A percentile compares a stretch with the other conserved stretches of the same genome.
These are phyloP conservation scores for Colletotrichum sp. DNA, from an alignment of 2,329 filamentous ascomycete genomes.

Conservation along the genomic window DNA sequence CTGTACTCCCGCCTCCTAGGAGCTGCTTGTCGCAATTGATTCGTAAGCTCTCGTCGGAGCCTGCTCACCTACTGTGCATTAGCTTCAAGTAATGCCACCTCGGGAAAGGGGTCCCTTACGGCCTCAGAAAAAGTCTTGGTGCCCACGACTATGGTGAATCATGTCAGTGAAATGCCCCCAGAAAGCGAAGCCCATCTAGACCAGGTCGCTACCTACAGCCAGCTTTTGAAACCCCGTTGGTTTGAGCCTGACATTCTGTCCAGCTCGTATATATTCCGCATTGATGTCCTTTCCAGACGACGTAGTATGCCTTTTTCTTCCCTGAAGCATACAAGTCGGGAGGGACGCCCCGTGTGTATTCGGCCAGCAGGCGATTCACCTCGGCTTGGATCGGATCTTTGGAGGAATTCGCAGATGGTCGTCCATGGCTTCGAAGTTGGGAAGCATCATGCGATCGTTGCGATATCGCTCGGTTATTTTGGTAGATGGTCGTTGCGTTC, in stretches of 20 bases:
- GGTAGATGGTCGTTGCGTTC: neutral
- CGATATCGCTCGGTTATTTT: neutral
- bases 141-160: neutral
- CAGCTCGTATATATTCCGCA: neutral
- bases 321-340: neutral
- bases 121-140: neutral
- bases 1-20: neutral
- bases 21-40: neutral
- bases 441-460: neutral
- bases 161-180: neutral
- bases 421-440: accelerated
- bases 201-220: neutral
- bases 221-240: neutral
- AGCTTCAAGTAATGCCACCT: neutral
- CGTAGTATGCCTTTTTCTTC: neutral
- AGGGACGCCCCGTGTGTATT: neutral
- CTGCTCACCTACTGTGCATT: neutral
- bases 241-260: accelerated
- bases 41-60: neutral
- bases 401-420: neutral
- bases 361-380: neutral
- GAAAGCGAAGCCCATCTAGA: neutral
- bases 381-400: neutral
- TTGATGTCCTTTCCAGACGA: neutral
- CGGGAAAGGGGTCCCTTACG: neutral